Evolutionary conservation across 441 rosid species (phyloP), one percentile per base, ranked within the genome.

Genomic region (Adansonia rubrostipa): DNA sequence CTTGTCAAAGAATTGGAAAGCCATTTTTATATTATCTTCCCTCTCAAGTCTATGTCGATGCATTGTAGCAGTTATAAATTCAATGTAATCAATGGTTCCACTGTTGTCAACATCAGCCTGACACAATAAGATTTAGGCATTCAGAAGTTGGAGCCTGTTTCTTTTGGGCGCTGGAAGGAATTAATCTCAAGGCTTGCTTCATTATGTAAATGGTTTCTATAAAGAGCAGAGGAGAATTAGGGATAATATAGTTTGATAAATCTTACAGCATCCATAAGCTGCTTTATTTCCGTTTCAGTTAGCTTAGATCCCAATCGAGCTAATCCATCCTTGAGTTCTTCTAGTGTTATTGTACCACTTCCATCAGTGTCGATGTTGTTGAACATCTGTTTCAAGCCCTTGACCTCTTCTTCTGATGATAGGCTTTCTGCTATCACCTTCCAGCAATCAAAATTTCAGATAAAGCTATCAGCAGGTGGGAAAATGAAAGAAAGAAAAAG

Each of bases 241-340:
- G 64, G 36, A n/a, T 65, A 22, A 42, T 28, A 13, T 48, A 28
- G 65, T 67, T 9, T 0, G 45, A 13, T 69, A 57, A 80, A 77
- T 74, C 92, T 87, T 90, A 96, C 98, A 61, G 96, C 97, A 36
- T 96, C 97, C 98, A 96, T 93, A 65, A 93, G 84, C 85, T 91
- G 96, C 87, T 80, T 82, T 66, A 89, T 88, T 86, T 96, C 98
- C 61, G 87, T 53, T 83, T 93, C 97, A 0, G 84, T 67, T 71
- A 93, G 91, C 85, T 82, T 95, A 19, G 99, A 95, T 81, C 98
- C 99, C 67, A 95, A 86, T 81, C 93, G 86, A 36, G 86, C 66
- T 71, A 95, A 64, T 24, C 98, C 98, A 5, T 24, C 75, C 81
- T 79, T 92, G 36, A 95, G 95, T 82, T 95, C 99, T 19, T 92